Base-by-base conservation (phyloP, 139 green algal genomes). In the Coelastrella sp. region DNA sequence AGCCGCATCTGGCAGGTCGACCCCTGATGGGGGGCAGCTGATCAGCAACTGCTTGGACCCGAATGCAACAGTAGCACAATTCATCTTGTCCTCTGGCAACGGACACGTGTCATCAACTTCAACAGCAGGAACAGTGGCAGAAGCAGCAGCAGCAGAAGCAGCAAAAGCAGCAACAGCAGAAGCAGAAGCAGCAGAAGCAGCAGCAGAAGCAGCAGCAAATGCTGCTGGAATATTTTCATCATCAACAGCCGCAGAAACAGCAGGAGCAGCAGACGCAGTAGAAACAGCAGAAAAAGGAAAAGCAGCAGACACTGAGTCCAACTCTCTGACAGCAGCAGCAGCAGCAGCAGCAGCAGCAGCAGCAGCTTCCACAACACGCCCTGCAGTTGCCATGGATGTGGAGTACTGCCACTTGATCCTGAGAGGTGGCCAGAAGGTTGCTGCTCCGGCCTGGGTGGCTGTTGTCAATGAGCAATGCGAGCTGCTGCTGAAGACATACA, bases 401-500 rank as follows among this genome's bases (percentile, higher is more conserved):
- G 85, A 90, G 74, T 90, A 90, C 74, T 22, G 56, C 20, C 85
- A 90, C 24, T 8, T 84, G 14, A 57, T 81, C 10, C 58, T 84
- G 58, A n/a, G 56, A 6, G 25, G 63, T 90, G 85, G 85, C 19
- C 25, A 20, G 10, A 10, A 68, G 27, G 85, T 90, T 25, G 35
- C 59, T n/a, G 27, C 58, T 12, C 73, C 85, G 10, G 85, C 85
- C 6, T 90, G 85, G 85, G 85, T 90, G 74, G 73, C 73, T 15
- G 56, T 84, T 8, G 63, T 90, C 7, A 73, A 84, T 59, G 15
- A 90, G 24, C 10, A 75, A 9, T 66, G 85, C 73, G 57, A 4
- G 7, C 15, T 84, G 73, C 73, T 84, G 85, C 73, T 90, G 72
- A 90, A 90, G 20, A 90, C 72, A 73, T 74, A 68, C 85, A 63